Evolutionary conservation across 1,139 yeast genomes (phyloP), one percentile per base, ranked within the genome.

Genomic region (Blastobotrys proliferans): DNA sequence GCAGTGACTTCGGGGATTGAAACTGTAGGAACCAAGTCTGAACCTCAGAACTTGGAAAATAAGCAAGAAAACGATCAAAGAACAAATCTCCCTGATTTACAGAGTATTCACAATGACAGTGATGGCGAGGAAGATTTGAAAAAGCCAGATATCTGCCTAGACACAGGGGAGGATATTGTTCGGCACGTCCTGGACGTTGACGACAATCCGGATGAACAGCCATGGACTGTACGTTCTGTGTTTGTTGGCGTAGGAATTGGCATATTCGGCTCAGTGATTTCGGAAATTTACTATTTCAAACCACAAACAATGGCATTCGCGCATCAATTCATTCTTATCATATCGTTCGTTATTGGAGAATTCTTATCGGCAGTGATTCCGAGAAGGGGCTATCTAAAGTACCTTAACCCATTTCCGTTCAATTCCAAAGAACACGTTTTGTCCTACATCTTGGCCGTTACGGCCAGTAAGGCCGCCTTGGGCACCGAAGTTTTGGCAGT

Each of bases 341-440:
- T 60, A 43, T 63, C 61, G 22, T 60, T 52, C 38, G 56, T 55
- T 30, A 40, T 57, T 9, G 64, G 63, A 28, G 62, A 58, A 41
- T 51, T 50, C 16, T 48, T 60, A 55, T 41, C 60, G 14, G 43
- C 42, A 4, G 43, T 43, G 4, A 57, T 60, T 42, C 64, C 64
- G 29, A 48, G 57, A 27, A 51, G 51, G 38, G 51, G 50, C 6
- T 36, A 48, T 24, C 39, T 49, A 24, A 41, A 41, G 26, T 36
- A 39, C 26, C 33, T 75, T 43, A 77, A 77, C 60, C 81, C 82
- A 1, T 78, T 78, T 41, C 58, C 74, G 9, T 77, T 76, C 63
- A 76, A 73, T 56, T 61, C 73, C 52, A 79, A 79, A 55, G 83
- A 77, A 57, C 83, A 77, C 55, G 66, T 79, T 13, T 60, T 76